Evolutionary conservation across 2,329 filamentous ascomycete species (phyloP).

Genomic region (Pseudogymnoascus sp.): DNA sequence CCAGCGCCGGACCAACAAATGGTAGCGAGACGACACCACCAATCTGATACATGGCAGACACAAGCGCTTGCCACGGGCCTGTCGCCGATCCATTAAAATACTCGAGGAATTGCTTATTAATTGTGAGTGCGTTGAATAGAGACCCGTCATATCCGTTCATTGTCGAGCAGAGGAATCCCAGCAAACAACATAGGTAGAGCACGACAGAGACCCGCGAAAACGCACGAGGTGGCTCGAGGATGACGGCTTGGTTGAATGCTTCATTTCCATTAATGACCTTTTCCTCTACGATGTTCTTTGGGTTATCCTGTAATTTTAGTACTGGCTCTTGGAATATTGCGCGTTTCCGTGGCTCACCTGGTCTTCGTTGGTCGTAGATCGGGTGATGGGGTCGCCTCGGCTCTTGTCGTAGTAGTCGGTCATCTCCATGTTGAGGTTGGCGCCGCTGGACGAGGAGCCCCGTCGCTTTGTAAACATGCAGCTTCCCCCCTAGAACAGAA

Average conservation of each 20-base stretch:
- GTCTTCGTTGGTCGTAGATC: neutral
- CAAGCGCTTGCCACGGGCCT: conserved; percentile 43
- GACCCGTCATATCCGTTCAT: conserved; percentile 49
- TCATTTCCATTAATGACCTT: conserved; percentile 45
- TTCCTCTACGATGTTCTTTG: neutral
- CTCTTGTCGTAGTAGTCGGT: conserved; percentile 6
- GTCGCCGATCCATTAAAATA: conserved; percentile 36
- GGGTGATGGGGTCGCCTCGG: conserved; percentile 5
- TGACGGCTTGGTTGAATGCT: conserved; percentile 47
- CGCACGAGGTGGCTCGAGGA: conserved; percentile 43
- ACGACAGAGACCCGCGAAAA: conserved; percentile 35
- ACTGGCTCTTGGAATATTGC: neutral
- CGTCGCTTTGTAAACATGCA: conserved; percentile 2
- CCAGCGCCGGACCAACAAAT: conserved; percentile 40
- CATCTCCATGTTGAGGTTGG: conserved; percentile 13
- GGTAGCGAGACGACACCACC: conserved; percentile 41
- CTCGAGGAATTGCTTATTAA: conserved; percentile 35
- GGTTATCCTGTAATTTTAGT: neutral
- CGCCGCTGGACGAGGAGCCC: conserved; percentile 1
- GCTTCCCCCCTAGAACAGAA: neutral
- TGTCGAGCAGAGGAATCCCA: conserved; percentile 43
- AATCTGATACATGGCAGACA: conserved; percentile 47
- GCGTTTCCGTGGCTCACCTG: neutral
- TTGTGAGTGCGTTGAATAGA: conserved; percentile 42
- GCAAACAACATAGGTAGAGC: conserved; percentile 38